These are phyloP conservation scores for Stephania japonica DNA, from an alignment of 164 flowering plant genomes.

Conservation along the genomic window DNA sequence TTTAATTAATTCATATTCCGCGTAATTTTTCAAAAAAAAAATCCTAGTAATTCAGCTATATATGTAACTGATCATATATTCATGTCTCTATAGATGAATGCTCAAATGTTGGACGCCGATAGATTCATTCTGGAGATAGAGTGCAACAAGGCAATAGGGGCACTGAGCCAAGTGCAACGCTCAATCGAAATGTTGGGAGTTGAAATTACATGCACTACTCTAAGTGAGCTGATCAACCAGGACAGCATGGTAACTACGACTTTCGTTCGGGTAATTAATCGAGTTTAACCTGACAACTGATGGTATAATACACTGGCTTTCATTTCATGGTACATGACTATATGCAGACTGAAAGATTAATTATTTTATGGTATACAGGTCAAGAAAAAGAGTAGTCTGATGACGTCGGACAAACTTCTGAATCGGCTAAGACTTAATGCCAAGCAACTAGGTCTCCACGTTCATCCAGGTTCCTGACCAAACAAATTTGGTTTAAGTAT, in stretches of 20 bases:
- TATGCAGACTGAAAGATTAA: not conserved
- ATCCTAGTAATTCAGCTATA: too few relatives aligned
- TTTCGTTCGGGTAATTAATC: slow-evolving; percentile 1
- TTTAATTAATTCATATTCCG: not conserved
- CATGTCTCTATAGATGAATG: not conserved
- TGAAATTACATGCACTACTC: not conserved
- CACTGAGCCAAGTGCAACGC: slow-evolving; percentile 9
- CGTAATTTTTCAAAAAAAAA: too few relatives aligned
- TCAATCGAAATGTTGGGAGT: slow-evolving; percentile 2
- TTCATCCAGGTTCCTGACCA: not conserved
- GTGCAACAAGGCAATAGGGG: slow-evolving; percentile 12
- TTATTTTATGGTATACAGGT: not conserved
- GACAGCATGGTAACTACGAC: not conserved
- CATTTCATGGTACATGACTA: too few relatives aligned
- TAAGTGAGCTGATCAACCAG: not conserved
- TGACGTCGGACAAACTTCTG: not conserved
- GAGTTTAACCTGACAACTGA: not conserved
- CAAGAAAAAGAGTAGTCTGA: slow-evolving; percentile 1
- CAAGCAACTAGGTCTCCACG: not conserved
- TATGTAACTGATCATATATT: too few relatives aligned
- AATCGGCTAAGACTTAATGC: not conserved
- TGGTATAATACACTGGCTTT: not conserved
- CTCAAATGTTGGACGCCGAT: not conserved
- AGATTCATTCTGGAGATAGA: slow-evolving; percentile 4
- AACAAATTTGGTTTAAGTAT: too few relatives aligned